Evolutionary conservation across 106 monocot genomes (phyloP), one percentile per base, ranked within the genome.

Genomic region (Allium fistulosum): DNA sequence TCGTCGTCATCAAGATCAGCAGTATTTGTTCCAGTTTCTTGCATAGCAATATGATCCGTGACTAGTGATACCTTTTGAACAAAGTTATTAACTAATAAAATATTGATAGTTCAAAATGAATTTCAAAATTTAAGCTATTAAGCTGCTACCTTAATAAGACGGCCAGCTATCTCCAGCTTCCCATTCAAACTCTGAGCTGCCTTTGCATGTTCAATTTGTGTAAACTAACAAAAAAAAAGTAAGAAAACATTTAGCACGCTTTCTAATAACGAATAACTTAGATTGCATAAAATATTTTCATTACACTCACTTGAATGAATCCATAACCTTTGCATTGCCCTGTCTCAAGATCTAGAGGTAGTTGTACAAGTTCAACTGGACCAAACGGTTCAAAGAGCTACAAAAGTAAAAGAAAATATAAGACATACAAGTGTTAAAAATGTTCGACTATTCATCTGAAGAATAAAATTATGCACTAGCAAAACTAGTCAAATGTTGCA

Each of bases 361-460:
- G 59, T 60, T 93, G 93, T 17, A 93, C 88, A 79, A 93, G 83
- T 72, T 93, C 93, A 17, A 93, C 93, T 7, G 76, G 69, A 15
- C 93, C 88, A 88, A 93, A 93, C 18, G 93, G 81, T 71, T 93
- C 93, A 86, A 93, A 93, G 52, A 88, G 76, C 93, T 93, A 26
- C 11, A 69, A 55, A 5, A 51, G 8, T 51, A 62, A 16, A 53
- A 45, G 12, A 62, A 22, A 46, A 2, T 8, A 62, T 55, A 55
- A 15, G 15, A 22, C 18, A 59, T 17, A 37, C 37, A 37, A 37
- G 37, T 37, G 5, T 37, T 37, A 5, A 37, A 37, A 37, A 37
- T 37, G 37, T 37, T 37, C 37, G 37, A 2, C 2, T 4, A 37
- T 37, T 37, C 37, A 37, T 37, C 37, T 37, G 37, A 37, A 37